Conservation (phyloP, 2,329 filamentous ascomycete genomes). For the Xylariaceae sp. region DNA sequence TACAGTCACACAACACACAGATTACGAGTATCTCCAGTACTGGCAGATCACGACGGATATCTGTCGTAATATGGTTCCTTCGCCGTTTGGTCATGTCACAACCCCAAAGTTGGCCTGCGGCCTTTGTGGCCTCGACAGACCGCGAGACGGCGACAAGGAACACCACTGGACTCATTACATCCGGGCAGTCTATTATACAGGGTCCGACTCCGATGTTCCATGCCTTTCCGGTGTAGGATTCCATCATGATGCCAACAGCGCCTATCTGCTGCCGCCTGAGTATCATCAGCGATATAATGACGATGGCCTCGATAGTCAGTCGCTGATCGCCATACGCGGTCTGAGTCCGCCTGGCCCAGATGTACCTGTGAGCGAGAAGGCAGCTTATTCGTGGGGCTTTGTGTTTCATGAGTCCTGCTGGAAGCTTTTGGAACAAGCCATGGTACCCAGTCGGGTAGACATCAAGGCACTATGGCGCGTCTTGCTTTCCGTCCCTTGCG, state of each 20-base stretch:
- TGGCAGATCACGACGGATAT: too few species aligned
- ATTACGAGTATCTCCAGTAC: too few species aligned
- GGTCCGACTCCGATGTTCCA: conserved; percentile 7
- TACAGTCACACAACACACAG: too few species aligned
- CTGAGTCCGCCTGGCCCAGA: conserved; percentile 12
- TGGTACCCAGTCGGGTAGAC: conserved; percentile 13
- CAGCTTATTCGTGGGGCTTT: conserved; percentile 21
- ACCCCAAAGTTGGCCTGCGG: conserved; percentile 8
- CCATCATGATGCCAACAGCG: conserved; percentile 5
- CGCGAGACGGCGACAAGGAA: conserved; percentile 5
- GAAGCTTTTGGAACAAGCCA: conserved; percentile 19
- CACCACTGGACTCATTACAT: conserved; percentile 16
- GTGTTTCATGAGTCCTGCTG: conserved; percentile 24
- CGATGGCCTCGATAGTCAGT: conserved; percentile 4
- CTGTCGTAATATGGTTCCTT: too few species aligned
- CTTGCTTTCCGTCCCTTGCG: conserved; percentile 19
- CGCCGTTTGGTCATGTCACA: too few species aligned
- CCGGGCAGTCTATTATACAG: conserved; percentile 20
- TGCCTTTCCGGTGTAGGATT: conserved; percentile 20
- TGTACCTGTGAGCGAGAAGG: conserved; percentile 7
- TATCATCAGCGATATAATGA: conserved; percentile 18
- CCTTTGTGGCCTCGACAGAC: conserved; percentile 17
- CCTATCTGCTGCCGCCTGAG: conserved; percentile 14
- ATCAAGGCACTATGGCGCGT: conserved; percentile 21
- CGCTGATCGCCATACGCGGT: conserved; percentile 14